Evolutionary conservation across 2,329 filamentous ascomycete genomes (phyloP).

Genomic region (Tricladium varicosporioides): DNA sequence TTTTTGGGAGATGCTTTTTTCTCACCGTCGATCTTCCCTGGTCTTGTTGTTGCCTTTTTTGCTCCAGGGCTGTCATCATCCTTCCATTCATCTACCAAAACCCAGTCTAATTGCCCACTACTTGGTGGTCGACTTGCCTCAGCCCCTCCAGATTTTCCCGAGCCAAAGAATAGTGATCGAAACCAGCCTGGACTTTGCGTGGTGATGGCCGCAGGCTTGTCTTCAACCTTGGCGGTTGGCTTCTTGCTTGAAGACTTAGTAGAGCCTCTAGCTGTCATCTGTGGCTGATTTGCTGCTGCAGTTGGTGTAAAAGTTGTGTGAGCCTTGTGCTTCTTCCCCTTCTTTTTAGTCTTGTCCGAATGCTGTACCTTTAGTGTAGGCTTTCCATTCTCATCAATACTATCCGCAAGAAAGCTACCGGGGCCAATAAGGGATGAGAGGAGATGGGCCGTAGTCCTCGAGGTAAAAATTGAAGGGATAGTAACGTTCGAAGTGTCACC

Average conservation of each 20-base stretch:
- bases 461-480: slow-evolving; percentile 93
- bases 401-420: slow-evolving; percentile 60
- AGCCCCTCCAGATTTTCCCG: slow-evolving; percentile 33
- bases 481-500: slow-evolving; percentile 94
- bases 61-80: slow-evolving; percentile 46
- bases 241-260: slow-evolving; percentile 31
- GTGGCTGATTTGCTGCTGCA: slow-evolving; percentile 28
- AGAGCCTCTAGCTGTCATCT: slow-evolving; percentile 30
- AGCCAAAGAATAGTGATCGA: slow-evolving; percentile 41
- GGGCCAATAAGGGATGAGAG: slow-evolving; percentile 82
- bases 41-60: slow-evolving; percentile 42
- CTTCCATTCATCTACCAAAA: slow-evolving; percentile 64
- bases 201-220: slow-evolving; percentile 17
- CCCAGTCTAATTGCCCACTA: slow-evolving; percentile 74
- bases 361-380: slow-evolving; percentile 53
- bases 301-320: slow-evolving; percentile 31
- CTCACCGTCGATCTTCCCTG: slow-evolving; percentile 35
- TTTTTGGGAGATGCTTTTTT: slow-evolving; percentile 27
- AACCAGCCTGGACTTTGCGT: slow-evolving; percentile 42
- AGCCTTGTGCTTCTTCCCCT: slow-evolving; percentile 28
- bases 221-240: slow-evolving; percentile 22
- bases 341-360: slow-evolving; percentile 26
- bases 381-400: slow-evolving; percentile 59
- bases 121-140: slow-evolving; percentile 66
- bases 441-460: slow-evolving; percentile 88